Percentiles rank a stretch among this genome's conserved stretches.
Conservation (phyloP, 2,329 filamentous ascomycete species). For the Talaromyces atroroseus region DNA sequence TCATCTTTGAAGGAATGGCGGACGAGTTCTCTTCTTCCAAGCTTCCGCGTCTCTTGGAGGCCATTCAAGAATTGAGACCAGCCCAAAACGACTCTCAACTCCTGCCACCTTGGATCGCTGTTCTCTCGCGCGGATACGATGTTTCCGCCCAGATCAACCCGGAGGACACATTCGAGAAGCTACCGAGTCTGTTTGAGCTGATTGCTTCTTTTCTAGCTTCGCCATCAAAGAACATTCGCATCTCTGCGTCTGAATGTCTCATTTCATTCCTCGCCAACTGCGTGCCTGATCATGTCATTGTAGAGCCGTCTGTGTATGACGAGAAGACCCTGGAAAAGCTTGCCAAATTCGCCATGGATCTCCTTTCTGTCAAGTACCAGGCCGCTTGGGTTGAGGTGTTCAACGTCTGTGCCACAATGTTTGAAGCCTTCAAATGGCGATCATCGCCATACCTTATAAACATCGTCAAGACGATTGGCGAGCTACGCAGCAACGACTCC, state of each 20-base stretch:
- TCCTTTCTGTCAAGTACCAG: slow-evolving; percentile 88
- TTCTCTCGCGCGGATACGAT: slow-evolving; percentile 89
- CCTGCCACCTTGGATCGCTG: slow-evolving; percentile 92
- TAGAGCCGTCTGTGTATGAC: slow-evolving; percentile 87
- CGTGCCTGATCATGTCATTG: slow-evolving; percentile 72
- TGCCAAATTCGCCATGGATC: slow-evolving; percentile 61
- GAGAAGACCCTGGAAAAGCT: slow-evolving; percentile 84
- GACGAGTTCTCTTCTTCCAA: slow-evolving; percentile 85
- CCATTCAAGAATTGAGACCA: slow-evolving; percentile 85
- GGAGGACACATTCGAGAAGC: slow-evolving; percentile 83
- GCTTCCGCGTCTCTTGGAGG: slow-evolving; percentile 79
- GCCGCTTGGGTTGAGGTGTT: slow-evolving; percentile 94
- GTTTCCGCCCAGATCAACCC: slow-evolving; percentile 83
- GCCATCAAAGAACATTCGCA: slow-evolving; percentile 83
- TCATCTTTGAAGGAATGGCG: slow-evolving; percentile 88
- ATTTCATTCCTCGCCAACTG: slow-evolving; percentile 91
- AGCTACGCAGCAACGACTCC: slow-evolving; percentile 78
- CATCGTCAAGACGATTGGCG: slow-evolving; percentile 73
- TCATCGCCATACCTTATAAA: slow-evolving; percentile 71
- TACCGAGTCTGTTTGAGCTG: slow-evolving; percentile 78
- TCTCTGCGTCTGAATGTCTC: slow-evolving; percentile 90
- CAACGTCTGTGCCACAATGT: slow-evolving; percentile 78
- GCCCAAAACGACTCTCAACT: slow-evolving; percentile 91
- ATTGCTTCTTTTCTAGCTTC: slow-evolving; percentile 78
- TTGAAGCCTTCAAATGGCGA: slow-evolving; percentile 75